A percentile compares a stretch with the other conserved stretches of the same genome.
These are phyloP conservation scores for Deakozyma indianensis DNA, from an alignment of 805 yeast species.

Conservation along the genomic window DNA sequence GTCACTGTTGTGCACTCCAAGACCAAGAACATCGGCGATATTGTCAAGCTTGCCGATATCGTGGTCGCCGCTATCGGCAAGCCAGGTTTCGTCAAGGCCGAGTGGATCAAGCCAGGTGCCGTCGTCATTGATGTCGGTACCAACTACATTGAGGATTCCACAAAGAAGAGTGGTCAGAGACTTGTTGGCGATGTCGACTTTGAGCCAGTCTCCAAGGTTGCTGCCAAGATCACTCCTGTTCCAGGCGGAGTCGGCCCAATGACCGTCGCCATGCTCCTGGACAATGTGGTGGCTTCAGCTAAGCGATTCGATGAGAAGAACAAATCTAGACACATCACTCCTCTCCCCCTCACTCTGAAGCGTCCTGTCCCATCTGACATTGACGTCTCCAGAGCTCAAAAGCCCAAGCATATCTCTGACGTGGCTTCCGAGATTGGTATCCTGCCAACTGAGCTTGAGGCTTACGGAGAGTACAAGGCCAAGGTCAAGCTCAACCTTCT, in stretches of 20 bases:
- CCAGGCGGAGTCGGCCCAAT: slow-evolving; percentile 99
- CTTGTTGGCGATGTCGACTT: slow-evolving; percentile 91
- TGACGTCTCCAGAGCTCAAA: slow-evolving; percentile 76
- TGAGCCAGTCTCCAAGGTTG: slow-evolving; percentile 44
- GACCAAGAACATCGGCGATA: slow-evolving; percentile 45
- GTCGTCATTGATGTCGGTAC: slow-evolving; percentile 95
- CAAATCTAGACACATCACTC: slow-evolving; percentile 35
- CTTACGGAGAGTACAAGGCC: slow-evolving; percentile 82
- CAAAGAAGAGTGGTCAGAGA: slow-evolving; percentile 63
- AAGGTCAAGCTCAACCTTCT: slow-evolving; percentile 62
- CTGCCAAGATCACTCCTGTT: slow-evolving; percentile 77
- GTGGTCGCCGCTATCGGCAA: slow-evolving; percentile 91
- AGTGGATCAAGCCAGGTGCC: slow-evolving; percentile 74
- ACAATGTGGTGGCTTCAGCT: slow-evolving; percentile 75
- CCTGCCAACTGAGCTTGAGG: slow-evolving; percentile 64
- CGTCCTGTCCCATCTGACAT: slow-evolving; percentile 83
- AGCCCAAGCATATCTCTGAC: slow-evolving; percentile 65
- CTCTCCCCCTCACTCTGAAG: slow-evolving; percentile 38
- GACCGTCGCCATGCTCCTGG: slow-evolving; percentile 94
- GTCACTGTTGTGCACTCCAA: slow-evolving; percentile 78
- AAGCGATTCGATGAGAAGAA: slow-evolving; percentile 33
- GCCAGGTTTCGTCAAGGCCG: slow-evolving; percentile 71
- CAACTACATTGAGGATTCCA: slow-evolving; percentile 64
- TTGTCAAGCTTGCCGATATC: slow-evolving; percentile 62
- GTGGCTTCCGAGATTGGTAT: slow-evolving; percentile 79